Conservation (phyloP, 2,329 filamentous ascomycete genomes). For the Ascosphaera aggregata region DNA sequence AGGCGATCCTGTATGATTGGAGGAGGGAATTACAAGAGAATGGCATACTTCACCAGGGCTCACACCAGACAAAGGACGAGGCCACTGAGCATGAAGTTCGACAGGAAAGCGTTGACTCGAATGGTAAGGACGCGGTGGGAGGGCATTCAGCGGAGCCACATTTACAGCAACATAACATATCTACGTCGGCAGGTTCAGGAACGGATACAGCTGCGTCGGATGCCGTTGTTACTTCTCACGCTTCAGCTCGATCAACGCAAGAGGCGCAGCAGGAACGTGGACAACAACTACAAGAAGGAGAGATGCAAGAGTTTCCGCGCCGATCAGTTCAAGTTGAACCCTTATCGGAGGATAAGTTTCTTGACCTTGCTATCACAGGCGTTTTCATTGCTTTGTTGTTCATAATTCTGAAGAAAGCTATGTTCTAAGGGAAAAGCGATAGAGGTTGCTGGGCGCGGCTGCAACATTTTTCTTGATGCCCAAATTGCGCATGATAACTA, state of each 20-base stretch:
- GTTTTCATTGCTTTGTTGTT: slow-evolving; percentile 46
- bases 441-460: too few species aligned
- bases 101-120: background rate
- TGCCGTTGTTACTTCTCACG: background rate
- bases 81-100: slow-evolving; percentile 7
- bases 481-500: too few species aligned
- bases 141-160: too few species aligned
- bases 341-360: slow-evolving; percentile 38
- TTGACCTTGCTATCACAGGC: slow-evolving; percentile 59
- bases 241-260: background rate
- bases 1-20: slow-evolving; percentile 48
- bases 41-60: slow-evolving; percentile 15
- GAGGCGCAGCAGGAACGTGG: slow-evolving; percentile 1
- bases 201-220: slow-evolving; percentile 1
- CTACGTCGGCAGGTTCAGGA: background rate
- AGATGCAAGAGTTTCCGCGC: slow-evolving; percentile 4
- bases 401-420: slow-evolving; percentile 35
- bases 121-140: too few species aligned
- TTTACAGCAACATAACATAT: too few species aligned
- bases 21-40: slow-evolving; percentile 31
- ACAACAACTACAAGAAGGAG: too few species aligned
- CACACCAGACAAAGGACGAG: slow-evolving; percentile 19
- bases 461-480: too few species aligned
- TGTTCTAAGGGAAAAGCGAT: background rate
- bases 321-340: slow-evolving; percentile 4